Conservation (phyloP, 2,329 filamentous ascomycete genomes). For the Aspergillus cejpii region DNA sequence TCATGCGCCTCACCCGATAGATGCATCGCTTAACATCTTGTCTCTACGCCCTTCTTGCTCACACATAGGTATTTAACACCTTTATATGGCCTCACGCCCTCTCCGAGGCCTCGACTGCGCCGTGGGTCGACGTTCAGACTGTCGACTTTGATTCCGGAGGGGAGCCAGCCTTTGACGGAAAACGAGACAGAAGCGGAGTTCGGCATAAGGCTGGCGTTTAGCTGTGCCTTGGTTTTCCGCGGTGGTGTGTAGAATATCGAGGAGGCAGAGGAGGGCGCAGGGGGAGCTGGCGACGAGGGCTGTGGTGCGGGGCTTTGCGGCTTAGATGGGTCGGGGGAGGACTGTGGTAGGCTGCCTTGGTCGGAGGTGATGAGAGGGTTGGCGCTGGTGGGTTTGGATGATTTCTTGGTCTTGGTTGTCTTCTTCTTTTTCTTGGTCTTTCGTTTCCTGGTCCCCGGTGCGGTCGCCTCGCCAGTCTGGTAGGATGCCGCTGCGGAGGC, state of each 20-base stretch:
- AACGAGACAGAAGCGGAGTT: constrained; percentile 66
- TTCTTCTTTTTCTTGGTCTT: constrained; percentile 37
- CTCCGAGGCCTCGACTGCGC: constrained; percentile 76
- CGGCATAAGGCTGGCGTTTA: constrained; percentile 73
- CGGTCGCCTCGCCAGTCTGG: constrained; percentile 17
- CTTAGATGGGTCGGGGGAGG: constrained; percentile 19
- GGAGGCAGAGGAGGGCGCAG: constrained; percentile 7
- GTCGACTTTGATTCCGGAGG: constrained; percentile 59
- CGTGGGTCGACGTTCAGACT: constrained; percentile 59
- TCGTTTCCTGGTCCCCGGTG: constrained; percentile 25
- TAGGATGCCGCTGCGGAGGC: constrained; percentile 34
- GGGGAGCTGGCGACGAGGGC: constrained; percentile 1
- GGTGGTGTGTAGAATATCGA: constrained; percentile 23
- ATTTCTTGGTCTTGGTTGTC: constrained; percentile 29
- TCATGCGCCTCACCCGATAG: background rate
- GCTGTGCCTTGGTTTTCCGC: constrained; percentile 45
- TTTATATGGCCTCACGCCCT: constrained; percentile 90
- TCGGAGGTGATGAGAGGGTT: constrained; percentile 10
- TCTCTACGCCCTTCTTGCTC: constrained; percentile 50
- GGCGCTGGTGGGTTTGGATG: constrained; percentile 20
- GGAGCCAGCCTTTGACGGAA: constrained; percentile 56
- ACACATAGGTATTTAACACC: constrained; percentile 94
- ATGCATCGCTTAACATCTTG: constrained; percentile 26
- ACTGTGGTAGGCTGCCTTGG: constrained; percentile 1
- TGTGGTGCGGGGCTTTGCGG: constrained; percentile 17